phyloP scores from a whole-genome alignment of 202 grass and related monocot genomes.

The Panicum hallii region DNA sequence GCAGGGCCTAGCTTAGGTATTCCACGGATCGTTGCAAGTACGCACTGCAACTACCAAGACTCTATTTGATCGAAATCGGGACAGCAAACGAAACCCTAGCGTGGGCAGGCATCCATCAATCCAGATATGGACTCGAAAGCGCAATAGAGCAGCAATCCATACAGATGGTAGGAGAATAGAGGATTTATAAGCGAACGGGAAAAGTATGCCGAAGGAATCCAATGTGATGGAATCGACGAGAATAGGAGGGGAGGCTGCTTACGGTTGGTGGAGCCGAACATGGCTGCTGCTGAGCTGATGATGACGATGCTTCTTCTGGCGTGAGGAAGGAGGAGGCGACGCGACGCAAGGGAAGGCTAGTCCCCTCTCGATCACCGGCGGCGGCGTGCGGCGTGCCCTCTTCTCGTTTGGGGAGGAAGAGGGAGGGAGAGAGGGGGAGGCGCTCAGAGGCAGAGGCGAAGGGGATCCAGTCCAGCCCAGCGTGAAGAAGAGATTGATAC shows the following conservation, averaged over 20 bases:
- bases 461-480: neutral
- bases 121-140: neutral
- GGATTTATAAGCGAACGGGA: neutral
- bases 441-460: neutral
- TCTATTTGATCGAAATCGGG: neutral
- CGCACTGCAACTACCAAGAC: neutral
- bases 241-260: constrained; percentile 13
- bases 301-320: neutral
- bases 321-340: neutral
- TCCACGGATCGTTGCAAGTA: neutral
- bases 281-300: constrained; percentile 28
- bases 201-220: neutral
- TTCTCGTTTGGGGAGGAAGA: neutral
- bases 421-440: neutral
- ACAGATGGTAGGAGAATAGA: neutral
- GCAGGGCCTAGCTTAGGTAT: neutral
- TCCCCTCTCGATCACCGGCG: neutral
- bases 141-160: neutral
- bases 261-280: constrained; percentile 87
- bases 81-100: neutral
- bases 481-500: neutral
- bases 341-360: neutral
- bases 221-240: neutral
- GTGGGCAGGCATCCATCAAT: neutral
- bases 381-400: neutral